Evolutionary conservation across 208 protist species (phyloP).

Genomic region (Wallacemonas sp.): DNA sequence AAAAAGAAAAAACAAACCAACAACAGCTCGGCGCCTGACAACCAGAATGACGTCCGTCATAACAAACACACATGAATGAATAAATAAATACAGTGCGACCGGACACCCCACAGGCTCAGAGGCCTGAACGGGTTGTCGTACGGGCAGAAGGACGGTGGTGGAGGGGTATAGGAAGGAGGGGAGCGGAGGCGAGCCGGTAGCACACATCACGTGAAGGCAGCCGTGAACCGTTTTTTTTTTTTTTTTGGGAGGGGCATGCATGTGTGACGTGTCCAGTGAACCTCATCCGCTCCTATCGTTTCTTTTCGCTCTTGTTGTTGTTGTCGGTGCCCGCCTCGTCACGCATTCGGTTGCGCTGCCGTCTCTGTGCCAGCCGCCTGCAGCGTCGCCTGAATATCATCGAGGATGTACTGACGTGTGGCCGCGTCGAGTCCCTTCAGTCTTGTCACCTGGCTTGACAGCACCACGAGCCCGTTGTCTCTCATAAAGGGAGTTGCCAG

Average conservation of each 20-base stretch:
- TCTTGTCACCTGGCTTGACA: constrained; percentile 46
- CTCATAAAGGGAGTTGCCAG: constrained; percentile 33
- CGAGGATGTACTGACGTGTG: constrained; percentile 22
- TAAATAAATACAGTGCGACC: background rate
- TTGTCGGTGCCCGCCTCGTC: background rate
- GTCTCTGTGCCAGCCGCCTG: background rate
- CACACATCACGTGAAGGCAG: too few species aligned
- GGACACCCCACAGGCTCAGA: too few species aligned
- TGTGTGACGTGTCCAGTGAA: too few species aligned
- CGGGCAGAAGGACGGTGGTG: too few species aligned
- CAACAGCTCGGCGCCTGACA: constrained; percentile 6
- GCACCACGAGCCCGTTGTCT: constrained; percentile 27
- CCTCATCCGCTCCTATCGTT: too few species aligned
- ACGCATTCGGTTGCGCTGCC: background rate
- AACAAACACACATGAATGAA: constrained; percentile 21
- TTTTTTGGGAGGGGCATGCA: too few species aligned
- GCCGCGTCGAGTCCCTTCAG: constrained; percentile 32
- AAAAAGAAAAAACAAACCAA: constrained; percentile 19
- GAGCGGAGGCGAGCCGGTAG: too few species aligned
- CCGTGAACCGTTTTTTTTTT: too few species aligned
- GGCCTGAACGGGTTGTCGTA: too few species aligned
- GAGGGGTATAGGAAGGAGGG: too few species aligned
- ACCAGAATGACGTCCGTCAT: background rate
- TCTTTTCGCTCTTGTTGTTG: too few species aligned
- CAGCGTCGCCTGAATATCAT: constrained; percentile 32